A percentile compares a stretch with the other conserved stretches of the same genome.
phyloP scores from a whole-genome alignment of 768 basidiomycete genomes.

The Psilocybe tampanensis region DNA sequence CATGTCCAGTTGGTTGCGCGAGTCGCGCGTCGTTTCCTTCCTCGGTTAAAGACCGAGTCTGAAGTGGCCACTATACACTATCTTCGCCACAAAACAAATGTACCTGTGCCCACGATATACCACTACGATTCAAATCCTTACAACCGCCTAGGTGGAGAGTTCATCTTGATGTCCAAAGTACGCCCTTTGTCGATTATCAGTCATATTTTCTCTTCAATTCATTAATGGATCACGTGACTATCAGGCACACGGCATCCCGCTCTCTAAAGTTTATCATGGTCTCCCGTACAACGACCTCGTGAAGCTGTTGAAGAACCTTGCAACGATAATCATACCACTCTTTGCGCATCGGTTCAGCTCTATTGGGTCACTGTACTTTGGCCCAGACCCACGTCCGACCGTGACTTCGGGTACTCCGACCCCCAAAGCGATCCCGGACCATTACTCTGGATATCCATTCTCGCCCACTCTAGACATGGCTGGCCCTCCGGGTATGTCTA shows the following conservation, averaged over 20 bases:
- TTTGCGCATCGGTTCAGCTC: conserved; percentile 77
- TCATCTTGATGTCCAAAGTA: conserved; percentile 87
- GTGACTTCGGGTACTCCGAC: conserved; percentile 41
- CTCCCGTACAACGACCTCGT: conserved; percentile 67
- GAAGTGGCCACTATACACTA: conserved; percentile 88
- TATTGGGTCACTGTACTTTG: conserved; percentile 76
- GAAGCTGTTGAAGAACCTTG: conserved; percentile 68
- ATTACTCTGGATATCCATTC: conserved; percentile 47
- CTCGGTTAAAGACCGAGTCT: conserved; percentile 83
- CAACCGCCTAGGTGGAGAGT: conserved; percentile 84
- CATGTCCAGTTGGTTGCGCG: conserved; percentile 70
- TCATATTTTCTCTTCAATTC: neutral
- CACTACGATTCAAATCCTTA: conserved; percentile 83
- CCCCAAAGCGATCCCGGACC: conserved; percentile 42
- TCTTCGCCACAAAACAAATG: conserved; percentile 65
- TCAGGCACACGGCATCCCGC: conserved; percentile 75
- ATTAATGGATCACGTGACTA: conserved; percentile 18
- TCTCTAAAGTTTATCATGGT: conserved; percentile 71
- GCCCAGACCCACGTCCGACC: conserved; percentile 40
- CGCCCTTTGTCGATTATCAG: conserved; percentile 21
- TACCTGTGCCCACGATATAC: conserved; percentile 78
- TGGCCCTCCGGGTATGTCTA: conserved; percentile 22
- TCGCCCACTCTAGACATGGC: conserved; percentile 40
- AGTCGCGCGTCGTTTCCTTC: conserved; percentile 85
- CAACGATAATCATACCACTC: conserved; percentile 66